Evolutionary conservation across 306 rosid species (phyloP), one percentile per base, ranked within the genome.

Genomic region (Rosa lucieae): DNA sequence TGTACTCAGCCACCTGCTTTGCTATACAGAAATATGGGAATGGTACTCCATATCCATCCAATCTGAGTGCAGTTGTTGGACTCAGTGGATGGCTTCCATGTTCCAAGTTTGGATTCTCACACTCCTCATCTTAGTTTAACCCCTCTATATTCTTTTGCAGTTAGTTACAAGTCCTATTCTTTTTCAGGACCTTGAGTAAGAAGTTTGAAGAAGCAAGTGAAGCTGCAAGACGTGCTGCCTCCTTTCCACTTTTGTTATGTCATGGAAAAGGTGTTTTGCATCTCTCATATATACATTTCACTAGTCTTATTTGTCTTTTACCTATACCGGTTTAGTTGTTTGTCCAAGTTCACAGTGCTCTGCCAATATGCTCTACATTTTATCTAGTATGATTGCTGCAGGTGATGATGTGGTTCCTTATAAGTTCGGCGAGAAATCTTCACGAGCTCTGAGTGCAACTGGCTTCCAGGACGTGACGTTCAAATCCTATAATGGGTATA

Each of bases 31-130:
- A 91, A 79, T 95, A 89, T 40, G 98, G 92, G 74, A 89, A 91
- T 44, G 88, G 84, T 74, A 90, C 85, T 80, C 87, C 89, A 66
- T 95, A 86, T 82, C 93, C 98, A 0, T 90, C 93, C 82, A 91
- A 85, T 77, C n/a, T 91, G 80, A 87, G 96, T 82, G 98, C 93
- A 13, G 91, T 83, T 78, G 93, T 93, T 79, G 98, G 97, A 74
- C 87, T 95, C 59, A 95, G 99, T 84, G 99, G 99, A 83, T 95
- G 99, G 99, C 99, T 95, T 85, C 99, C 99, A 47, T 93, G 99
- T 88, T 82, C 99, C 85, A 95, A 89, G 99, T 93, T 55, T 81
- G 92, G 15, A 46, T 61, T 76, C 80, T 82, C 55, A 75, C 39
- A 66, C 78, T 62, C 0, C 71, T 80, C 78, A 67, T 48, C 72